Base-by-base conservation (phyloP, 1,284 basidiomycete species). In the Porodaedalea pini region DNA sequence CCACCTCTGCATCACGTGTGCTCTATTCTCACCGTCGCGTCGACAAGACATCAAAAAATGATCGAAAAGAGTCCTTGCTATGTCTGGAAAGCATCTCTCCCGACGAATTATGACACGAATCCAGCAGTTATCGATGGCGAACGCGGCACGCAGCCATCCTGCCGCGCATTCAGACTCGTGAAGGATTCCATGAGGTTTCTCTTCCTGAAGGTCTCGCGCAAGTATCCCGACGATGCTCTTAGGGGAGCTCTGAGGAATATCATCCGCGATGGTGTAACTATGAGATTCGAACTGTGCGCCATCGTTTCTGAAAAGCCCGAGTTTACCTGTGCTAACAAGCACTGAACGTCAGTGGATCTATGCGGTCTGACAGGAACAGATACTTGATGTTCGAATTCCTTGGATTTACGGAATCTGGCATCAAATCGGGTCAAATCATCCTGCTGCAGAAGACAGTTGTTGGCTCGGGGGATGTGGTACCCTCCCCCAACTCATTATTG, bases 341-440 rank as follows among this genome's bases (percentile, higher is more conserved):
- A n/a, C n/a, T 23, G 11, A n/a, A 37, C n/a, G 36, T 10, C 15
- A 44, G 41, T 23, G 19, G 19, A n/a, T 23, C 41, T 23, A 21
- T 6, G 41, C n/a, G 13, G 25, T 19, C 2, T 23, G n/a, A n/a
- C n/a, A n/a, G n/a, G n/a, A n/a, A n/a, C 4, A 23, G 27, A 39
- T 40, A 40, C 21, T 23, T 39, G 19, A 34, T 34, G 8, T 57
- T 51, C 31, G 27, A 34, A 15, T 57, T 51, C 27, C 56, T 69
- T 6, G 65, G 67, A 0, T 64, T 51, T 31, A 67, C 65, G 1
- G 68, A 69, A 53, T 61, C 56, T n/a, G 57, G 63, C 29, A 57
- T 69, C 44, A 67, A 65, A 43, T 31, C 54, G 1, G 62, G 63
- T 3, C 57, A 60, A 13, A 15, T 66, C 7, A 54, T 66, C 1